Conservation (phyloP, 257 asterid species). For the Ilex aquifolium region DNA sequence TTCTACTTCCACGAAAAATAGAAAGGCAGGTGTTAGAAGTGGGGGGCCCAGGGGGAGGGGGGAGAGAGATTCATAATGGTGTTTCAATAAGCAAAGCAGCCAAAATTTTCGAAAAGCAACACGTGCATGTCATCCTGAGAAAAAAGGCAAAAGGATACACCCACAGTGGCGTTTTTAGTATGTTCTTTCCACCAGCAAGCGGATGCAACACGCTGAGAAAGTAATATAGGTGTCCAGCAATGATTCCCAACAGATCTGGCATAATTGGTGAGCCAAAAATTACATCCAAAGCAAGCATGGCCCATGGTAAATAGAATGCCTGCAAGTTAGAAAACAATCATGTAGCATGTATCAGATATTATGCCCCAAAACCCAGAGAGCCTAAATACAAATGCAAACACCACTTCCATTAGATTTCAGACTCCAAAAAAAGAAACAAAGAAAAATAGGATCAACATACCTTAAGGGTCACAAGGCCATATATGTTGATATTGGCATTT, state of each 20-base stretch:
- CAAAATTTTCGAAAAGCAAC: too few relatives aligned
- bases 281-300: slow-evolving; percentile 86
- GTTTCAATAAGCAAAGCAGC: too few relatives aligned
- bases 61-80: too few relatives aligned
- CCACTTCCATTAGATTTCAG: neutral
- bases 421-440: too few relatives aligned
- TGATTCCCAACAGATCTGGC: slow-evolving; percentile 78
- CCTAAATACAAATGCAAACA: neutral
- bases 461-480: slow-evolving; percentile 87
- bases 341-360: neutral
- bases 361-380: neutral
- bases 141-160: slow-evolving; percentile 68
- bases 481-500: slow-evolving; percentile 66
- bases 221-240: slow-evolving; percentile 91
- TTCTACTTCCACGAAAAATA: too few relatives aligned
- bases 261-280: slow-evolving; percentile 70
- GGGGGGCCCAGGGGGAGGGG: too few relatives aligned
- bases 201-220: slow-evolving; percentile 91
- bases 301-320: slow-evolving; percentile 99
- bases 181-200: slow-evolving; percentile 75
- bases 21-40: too few relatives aligned
- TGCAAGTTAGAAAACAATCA: slow-evolving; percentile 23
- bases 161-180: slow-evolving; percentile 65
- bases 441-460: slow-evolving; percentile 29
- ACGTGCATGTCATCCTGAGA: neutral